Base-by-base conservation (phyloP, 257 asterid species). In the Paraleonurus japonicus region DNA sequence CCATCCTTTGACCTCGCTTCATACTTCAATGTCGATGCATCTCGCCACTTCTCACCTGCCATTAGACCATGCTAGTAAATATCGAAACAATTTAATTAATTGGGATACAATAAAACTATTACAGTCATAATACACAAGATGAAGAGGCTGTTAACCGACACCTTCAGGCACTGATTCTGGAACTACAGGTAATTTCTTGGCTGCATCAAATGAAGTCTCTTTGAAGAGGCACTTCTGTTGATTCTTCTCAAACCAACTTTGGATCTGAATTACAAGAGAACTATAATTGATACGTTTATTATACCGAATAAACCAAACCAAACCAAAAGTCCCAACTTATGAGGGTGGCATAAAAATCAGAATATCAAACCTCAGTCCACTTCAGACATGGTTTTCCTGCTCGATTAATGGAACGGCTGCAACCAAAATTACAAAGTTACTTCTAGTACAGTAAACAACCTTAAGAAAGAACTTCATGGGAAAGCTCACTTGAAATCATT, bases 1-100 rank as follows among this genome's bases (percentile, higher is more conserved):
- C 92, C 92, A 59, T 93, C 98, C 39, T 24, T 75, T 11, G 98
- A 93, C 83, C 80, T 84, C 10, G 97, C 98, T 81, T 90, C 97
- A 71, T 83, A 90, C 81, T 87, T 89, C 84, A 85, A 17, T 61
- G 32, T 79, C 23, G 86, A 71, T n/a, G 61, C 32, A 63, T 86
- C 86, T 72, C 37, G 74, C 76, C 41, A 78, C 28, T 80, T 80
- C 73, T 65, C 73, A 47, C 75, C 97, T 85, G 88, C 75, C 74
- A 85, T 35, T 70, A 61, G 16, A 65, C 10, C 62, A 66, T 15
- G 30, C 41, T 7, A 75, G 68, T 54, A 67, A 48, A 22, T 57
- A 33, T 66, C 57, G 30, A 19, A 33, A 51, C 17, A 61, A 13
- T 6, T 11, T 12, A 45, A 20, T 13, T 16, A 33, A 50, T 17